Percentiles rank a stretch among this genome's conserved stretches.
Evolutionary conservation across 225 moss, liverwort and hornwort species (phyloP).

Genomic region (Ulota crispa): DNA sequence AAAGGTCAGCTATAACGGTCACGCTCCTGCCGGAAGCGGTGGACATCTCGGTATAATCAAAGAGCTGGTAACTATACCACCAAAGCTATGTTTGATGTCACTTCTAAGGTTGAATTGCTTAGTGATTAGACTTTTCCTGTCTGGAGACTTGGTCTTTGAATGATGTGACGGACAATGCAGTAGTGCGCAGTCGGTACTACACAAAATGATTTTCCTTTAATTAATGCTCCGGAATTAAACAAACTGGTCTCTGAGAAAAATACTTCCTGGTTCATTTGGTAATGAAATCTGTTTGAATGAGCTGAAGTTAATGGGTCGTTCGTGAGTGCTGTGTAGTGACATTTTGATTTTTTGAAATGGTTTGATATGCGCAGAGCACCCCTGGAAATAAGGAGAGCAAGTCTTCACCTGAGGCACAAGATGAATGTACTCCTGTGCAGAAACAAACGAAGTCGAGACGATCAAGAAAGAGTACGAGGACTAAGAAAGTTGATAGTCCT

Average conservation of each 20-base stretch:
- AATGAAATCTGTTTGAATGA: background rate
- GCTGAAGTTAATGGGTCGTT: background rate
- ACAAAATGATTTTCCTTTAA: background rate
- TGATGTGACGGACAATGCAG: background rate
- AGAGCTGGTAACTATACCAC: slow-evolving; percentile 32
- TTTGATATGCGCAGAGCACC: slow-evolving; percentile 30
- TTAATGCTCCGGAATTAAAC: background rate
- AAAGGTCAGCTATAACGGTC: background rate
- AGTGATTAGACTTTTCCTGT: background rate
- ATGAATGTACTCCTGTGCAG: slow-evolving; percentile 38
- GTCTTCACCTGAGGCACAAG: slow-evolving; percentile 9
- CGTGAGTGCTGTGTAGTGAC: background rate
- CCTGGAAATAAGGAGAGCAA: slow-evolving; percentile 24
- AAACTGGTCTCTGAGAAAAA: background rate
- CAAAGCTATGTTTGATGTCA: slow-evolving; percentile 1
- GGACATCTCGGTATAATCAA: slow-evolving; percentile 18
- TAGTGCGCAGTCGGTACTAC: background rate
- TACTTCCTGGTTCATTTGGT: background rate
- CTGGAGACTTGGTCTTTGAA: background rate
- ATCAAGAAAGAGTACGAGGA: slow-evolving; percentile 36
- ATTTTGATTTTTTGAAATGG: background rate
- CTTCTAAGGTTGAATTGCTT: slow-evolving; percentile 7
- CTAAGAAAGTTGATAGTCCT: slow-evolving; percentile 46
- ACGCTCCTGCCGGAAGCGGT: slow-evolving; percentile 28
- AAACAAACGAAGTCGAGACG: slow-evolving; percentile 35